Conservation (phyloP, 192 early-diverging fungal species). For the Linnemannia zychae region DNA sequence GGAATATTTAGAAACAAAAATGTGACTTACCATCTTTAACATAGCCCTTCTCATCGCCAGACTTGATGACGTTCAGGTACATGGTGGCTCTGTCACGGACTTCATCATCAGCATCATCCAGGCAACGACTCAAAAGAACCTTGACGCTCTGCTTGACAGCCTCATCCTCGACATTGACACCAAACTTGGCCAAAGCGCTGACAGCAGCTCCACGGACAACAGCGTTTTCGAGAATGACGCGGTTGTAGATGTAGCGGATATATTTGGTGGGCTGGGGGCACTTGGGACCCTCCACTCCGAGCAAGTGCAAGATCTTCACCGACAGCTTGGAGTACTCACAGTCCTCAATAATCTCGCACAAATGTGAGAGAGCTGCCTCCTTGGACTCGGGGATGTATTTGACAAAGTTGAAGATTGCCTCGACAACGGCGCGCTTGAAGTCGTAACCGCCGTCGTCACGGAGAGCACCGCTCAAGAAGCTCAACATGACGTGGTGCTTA, state of each 20-base stretch:
- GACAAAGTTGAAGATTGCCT: conserved; percentile 97
- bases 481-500: conserved; percentile 94
- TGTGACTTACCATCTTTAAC: conserved; percentile 82
- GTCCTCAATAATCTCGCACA: conserved; percentile 99
- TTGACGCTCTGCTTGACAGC: conserved; percentile 80
- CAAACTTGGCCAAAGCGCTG: conserved; percentile 95
- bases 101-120: conserved; percentile 98
- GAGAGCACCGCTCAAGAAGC: conserved; percentile 91
- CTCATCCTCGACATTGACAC: conserved; percentile 80
- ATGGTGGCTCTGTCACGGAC: conserved; percentile 96
- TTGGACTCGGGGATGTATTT: conserved; percentile 94
- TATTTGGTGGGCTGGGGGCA: conserved; percentile 94
- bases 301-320: conserved; percentile 95
- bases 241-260: conserved; percentile 99
- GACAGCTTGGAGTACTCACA: conserved; percentile 99
- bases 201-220: conserved; percentile 97
- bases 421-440: conserved; percentile 96
- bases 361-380: conserved; percentile 93
- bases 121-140: conserved; percentile 91
- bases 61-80: conserved; percentile 83
- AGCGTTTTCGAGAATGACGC: conserved; percentile 97
- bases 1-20: neutral
- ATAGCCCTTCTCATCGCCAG: conserved; percentile 74
- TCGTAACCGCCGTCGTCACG: conserved; percentile 99
- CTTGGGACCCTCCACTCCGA: conserved; percentile 95